phyloP scores from a whole-genome alignment of 148 eudicot species.

The Simmondsia chinensis region DNA sequence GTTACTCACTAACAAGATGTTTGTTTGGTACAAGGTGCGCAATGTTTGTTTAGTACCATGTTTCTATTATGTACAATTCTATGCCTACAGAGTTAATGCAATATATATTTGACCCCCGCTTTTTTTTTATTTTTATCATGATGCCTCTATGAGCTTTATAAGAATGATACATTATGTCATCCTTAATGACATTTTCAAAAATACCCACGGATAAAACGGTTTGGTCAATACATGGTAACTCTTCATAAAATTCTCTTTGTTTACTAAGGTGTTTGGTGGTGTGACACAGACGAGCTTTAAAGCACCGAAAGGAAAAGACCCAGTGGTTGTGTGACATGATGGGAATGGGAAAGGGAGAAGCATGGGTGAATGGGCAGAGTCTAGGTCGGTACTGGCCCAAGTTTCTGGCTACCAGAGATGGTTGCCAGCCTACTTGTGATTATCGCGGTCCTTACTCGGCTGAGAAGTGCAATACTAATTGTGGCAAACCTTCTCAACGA shows the following conservation, averaged over 20 bases:
- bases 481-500: slow-evolving; percentile 9
- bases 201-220: no score
- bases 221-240: no score
- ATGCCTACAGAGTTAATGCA: no score
- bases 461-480: slow-evolving; percentile 6
- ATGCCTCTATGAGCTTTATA: no score
- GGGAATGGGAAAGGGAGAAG: slow-evolving; percentile 33
- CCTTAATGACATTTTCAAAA: no score
- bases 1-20: slow-evolving; percentile 14
- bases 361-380: slow-evolving; percentile 36
- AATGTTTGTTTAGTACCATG: background rate
- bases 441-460: slow-evolving; percentile 8
- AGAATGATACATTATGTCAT: no score
- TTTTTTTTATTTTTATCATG: no score
- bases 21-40: slow-evolving; percentile 29
- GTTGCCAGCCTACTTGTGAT: slow-evolving; percentile 6
- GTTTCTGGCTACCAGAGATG: background rate
- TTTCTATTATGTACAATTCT: background rate
- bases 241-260: no score
- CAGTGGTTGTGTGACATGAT: slow-evolving; percentile 26
- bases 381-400: slow-evolving; percentile 36
- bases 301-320: slow-evolving; percentile 25
- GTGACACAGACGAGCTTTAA: slow-evolving; percentile 29
- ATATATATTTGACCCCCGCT: no score
- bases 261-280: no score